These are phyloP conservation scores for Xylogone sp. DNA, from an alignment of 2,329 filamentous ascomycete species.

Conservation along the genomic window DNA sequence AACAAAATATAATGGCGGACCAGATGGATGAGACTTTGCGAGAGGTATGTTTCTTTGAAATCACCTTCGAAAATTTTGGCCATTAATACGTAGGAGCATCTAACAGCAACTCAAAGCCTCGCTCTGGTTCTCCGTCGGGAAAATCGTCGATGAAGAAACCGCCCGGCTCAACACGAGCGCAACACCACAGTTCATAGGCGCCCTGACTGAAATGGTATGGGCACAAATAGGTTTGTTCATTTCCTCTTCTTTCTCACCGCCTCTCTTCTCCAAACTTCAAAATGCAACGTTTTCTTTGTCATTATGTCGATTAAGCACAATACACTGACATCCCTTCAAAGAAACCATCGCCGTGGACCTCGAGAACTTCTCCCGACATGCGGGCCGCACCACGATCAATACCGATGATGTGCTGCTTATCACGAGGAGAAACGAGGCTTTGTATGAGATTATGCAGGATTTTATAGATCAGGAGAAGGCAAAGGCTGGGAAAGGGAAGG, in stretches of 20 bases:
- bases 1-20: conserved; percentile 16
- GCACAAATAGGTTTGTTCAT: conserved; percentile 68
- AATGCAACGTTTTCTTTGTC: not conserved
- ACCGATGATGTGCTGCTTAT: conserved; percentile 87
- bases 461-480: conserved; percentile 61
- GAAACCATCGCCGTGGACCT: conserved; percentile 56
- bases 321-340: conserved; percentile 18
- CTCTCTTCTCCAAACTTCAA: not conserved
- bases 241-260: not conserved
- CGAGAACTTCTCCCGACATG: conserved; percentile 70
- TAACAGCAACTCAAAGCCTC: conserved; percentile 74
- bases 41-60: conserved; percentile 5
- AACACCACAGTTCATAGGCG: conserved; percentile 86
- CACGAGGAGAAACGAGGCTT: conserved; percentile 78
- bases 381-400: conserved; percentile 73
- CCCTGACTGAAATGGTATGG: conserved; percentile 83
- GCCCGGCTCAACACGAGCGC: conserved; percentile 73
- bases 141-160: conserved; percentile 84
- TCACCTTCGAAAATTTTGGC: not conserved
- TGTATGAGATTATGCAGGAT: conserved; percentile 70
- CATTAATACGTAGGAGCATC: too few species aligned
- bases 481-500: conserved; percentile 24
- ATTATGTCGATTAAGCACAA: not conserved
- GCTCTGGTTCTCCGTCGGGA: conserved; percentile 79
- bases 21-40: conserved; percentile 13